Conservation (phyloP, 2,329 filamentous ascomycete species). For the Cladosporium halotolerans region DNA sequence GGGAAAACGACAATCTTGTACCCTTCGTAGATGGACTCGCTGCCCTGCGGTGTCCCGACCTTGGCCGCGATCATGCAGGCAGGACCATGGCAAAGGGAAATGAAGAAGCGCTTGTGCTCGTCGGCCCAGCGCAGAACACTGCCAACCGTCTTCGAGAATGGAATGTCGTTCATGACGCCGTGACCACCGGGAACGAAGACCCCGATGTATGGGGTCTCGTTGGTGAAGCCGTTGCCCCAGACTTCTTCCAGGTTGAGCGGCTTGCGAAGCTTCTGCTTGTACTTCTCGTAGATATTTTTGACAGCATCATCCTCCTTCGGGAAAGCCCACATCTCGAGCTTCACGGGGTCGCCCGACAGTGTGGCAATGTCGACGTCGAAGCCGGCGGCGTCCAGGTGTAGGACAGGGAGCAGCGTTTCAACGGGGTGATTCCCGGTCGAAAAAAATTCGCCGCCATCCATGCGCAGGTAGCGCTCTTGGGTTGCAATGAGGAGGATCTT, state of each 20-base stretch:
- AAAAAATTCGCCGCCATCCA: conserved; percentile 19
- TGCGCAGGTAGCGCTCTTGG: conserved; percentile 18
- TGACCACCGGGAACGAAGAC: conserved; percentile 19
- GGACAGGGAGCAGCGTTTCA: conserved; percentile 18
- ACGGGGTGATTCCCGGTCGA: conserved; percentile 20
- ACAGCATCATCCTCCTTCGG: conserved; percentile 17
- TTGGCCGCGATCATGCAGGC: conserved; percentile 16
- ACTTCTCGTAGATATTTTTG: conserved; percentile 17
- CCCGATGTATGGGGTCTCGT: conserved; percentile 18
- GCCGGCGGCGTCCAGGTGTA: conserved; percentile 18
- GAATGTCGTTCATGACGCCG: conserved; percentile 18
- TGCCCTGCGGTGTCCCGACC: conserved; percentile 14
- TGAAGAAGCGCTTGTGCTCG: conserved; percentile 15
- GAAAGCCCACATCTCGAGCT: conserved; percentile 20
- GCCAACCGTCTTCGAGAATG: conserved; percentile 15
- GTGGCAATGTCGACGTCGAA: conserved; percentile 20
- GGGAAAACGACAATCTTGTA: conserved; percentile 18
- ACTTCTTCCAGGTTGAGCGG: conserved; percentile 15
- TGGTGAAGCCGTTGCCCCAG: conserved; percentile 17
- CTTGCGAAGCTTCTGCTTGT: conserved; percentile 15
- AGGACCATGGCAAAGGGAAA: conserved; percentile 18
- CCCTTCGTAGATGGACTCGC: conserved; percentile 17
- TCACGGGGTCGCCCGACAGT: conserved; percentile 18
- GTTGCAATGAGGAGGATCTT: conserved; percentile 18
- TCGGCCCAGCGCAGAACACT: conserved; percentile 18